phyloP scores from a whole-genome alignment of 2,329 filamentous ascomycete species.

The Teratosphaeria viscida region DNA sequence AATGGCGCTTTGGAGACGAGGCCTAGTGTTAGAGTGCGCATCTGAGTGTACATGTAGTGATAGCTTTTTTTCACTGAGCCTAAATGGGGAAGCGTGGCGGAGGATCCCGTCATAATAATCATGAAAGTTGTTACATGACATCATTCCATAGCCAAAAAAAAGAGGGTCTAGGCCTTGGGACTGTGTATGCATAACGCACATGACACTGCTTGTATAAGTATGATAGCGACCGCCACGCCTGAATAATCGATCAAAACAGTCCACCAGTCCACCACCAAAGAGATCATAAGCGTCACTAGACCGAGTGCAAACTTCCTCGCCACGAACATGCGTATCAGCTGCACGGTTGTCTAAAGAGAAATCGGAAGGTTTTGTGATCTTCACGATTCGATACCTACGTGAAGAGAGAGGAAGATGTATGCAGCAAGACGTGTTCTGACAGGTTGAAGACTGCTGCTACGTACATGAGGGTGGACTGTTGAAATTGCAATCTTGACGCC shows the following conservation, averaged over 20 bases:
- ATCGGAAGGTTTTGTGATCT: background rate
- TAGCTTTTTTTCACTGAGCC: background rate
- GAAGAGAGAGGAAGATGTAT: background rate
- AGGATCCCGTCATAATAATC: background rate
- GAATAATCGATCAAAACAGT: background rate
- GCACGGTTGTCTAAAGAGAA: background rate
- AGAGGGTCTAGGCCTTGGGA: background rate
- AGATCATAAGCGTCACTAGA: background rate
- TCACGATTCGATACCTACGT: background rate
- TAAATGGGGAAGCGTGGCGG: background rate
- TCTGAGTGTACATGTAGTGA: background rate
- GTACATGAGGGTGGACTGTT: background rate
- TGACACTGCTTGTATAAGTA: background rate
- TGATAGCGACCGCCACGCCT: background rate
- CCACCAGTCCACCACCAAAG: background rate
- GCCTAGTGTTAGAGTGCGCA: constrained; percentile 33
- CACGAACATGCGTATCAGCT: background rate
- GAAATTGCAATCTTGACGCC: background rate
- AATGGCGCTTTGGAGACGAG: constrained; percentile 56
- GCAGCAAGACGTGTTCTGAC: background rate
- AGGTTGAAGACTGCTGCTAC: background rate
- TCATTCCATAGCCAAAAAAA: background rate
- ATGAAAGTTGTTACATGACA: background rate
- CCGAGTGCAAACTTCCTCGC: background rate
- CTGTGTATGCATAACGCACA: background rate